Base-by-base conservation (phyloP, 1,284 basidiomycete genomes). In the Microbotryum violaceum region DNA sequence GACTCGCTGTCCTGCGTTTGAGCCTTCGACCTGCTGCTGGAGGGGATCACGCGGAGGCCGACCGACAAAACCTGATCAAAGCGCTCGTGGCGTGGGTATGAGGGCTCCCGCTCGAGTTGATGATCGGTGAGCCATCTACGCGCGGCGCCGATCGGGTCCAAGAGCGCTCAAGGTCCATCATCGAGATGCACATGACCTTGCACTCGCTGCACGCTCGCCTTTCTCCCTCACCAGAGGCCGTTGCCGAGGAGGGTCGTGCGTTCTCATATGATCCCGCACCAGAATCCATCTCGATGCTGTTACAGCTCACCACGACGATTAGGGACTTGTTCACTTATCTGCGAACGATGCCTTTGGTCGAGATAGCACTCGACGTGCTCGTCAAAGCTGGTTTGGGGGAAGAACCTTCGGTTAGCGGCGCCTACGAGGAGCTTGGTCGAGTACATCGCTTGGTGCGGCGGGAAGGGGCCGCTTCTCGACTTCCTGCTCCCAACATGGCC, bases 101-200 rank as follows among this genome's bases (percentile, higher is more conserved):
- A 9, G 49, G 42, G 6, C 25, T 65, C 6, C 59, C 56, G 12
- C 12, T 31, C 7, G 61, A 63, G 20, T 18, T 68, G 45, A n/a
- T 58, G n/a, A 49, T 68, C 4, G 59, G 61, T 1, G 57, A 53
- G 1, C 37, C 29, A 25, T 7, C 37, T 18, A 42, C 5, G 18
- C 46, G 59, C 1, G 51, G 49, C 2, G 57, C 59, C 7, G 61
- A 61, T 14, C 6, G 31, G 25, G 9, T 66, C 4, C 42, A 52
- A 3, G 57, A 68, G 45, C 25, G 64, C 9, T 49, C 61, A 49
- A 46, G 61, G 31, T 58, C 58, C 58, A 57, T 50, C 6, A 57
- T 68, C 25, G 64, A 65, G 57, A 60, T 68, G 66, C 61, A 63
- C 18, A 27, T 68, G 23, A 20, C 63, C 7, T 45, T 55, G 2